phyloP scores from a whole-genome alignment of 805 yeast genomes.

The Ogataea naganishii region DNA sequence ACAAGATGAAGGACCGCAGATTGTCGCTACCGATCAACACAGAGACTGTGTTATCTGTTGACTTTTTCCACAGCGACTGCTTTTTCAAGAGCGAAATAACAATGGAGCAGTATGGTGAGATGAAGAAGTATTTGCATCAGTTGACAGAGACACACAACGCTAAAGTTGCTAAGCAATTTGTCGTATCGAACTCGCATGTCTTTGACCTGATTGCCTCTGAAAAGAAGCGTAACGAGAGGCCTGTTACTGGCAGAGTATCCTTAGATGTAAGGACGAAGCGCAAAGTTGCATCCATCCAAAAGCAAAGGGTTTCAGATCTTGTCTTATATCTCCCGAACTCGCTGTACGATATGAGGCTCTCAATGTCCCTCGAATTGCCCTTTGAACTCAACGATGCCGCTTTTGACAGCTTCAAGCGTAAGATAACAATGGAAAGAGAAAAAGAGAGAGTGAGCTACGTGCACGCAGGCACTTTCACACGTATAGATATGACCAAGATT shows the following conservation, averaged over 20 bases:
- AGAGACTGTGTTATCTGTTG: conserved; percentile 46
- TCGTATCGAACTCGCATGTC: conserved; percentile 50
- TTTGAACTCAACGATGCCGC: conserved; percentile 42
- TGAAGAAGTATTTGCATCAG: conserved; percentile 45
- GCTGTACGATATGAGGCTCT: conserved; percentile 66
- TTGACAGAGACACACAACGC: conserved; percentile 42
- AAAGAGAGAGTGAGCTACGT: conserved; percentile 67
- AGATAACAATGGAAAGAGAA: conserved; percentile 44
- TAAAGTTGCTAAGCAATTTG: conserved; percentile 41
- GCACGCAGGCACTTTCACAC: conserved; percentile 67
- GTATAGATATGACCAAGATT: conserved; percentile 66
- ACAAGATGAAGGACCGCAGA: conserved; percentile 52
- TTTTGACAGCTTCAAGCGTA: conserved; percentile 44
- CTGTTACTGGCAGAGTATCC: conserved; percentile 56
- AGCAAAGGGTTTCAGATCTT: conserved; percentile 65
- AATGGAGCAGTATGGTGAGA: conserved; percentile 48
- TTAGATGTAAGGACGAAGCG: conserved; percentile 63
- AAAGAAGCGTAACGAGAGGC: conserved; percentile 54
- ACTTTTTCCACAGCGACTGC: conserved; percentile 45
- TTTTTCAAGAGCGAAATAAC: conserved; percentile 61
- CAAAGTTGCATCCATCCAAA: conserved; percentile 59
- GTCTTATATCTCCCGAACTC: conserved; percentile 69
- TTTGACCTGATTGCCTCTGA: conserved; percentile 58
- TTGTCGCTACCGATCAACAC: conserved; percentile 59
- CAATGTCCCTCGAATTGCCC: conserved; percentile 74